These are phyloP conservation scores for Desmodesmus armatus DNA, from an alignment of 139 green algal species.

Conservation along the genomic window DNA sequence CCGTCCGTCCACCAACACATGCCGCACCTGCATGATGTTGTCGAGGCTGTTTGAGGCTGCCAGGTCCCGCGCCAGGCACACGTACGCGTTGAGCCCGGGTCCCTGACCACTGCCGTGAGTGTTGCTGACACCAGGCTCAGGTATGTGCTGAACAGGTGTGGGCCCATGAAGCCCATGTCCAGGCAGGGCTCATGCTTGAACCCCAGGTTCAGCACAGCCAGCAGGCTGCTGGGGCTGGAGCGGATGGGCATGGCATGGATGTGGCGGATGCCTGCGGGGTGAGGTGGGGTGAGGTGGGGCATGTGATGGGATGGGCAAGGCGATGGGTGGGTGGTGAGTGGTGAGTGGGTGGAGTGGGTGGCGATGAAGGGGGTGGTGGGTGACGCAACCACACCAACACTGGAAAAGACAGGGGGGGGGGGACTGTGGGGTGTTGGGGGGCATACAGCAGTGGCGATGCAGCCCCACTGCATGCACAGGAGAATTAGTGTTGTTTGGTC, in stretches of 20 bases:
- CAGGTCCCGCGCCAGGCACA: conserved; percentile 46
- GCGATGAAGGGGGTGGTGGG: too few species aligned
- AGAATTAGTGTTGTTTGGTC: too few species aligned
- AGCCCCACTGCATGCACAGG: too few species aligned
- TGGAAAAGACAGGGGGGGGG: too few species aligned
- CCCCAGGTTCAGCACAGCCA: conserved; percentile 62
- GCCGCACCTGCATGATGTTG: conserved; percentile 23
- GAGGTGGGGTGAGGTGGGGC: too few species aligned
- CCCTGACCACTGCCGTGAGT: conserved; percentile 59
- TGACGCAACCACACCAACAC: too few species aligned
- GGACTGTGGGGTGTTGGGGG: too few species aligned
- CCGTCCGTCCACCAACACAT: too few species aligned
- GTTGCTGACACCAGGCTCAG: conserved; percentile 61
- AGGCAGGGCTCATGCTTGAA: conserved; percentile 42
- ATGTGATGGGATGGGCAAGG: too few species aligned
- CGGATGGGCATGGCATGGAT: conserved; percentile 59
- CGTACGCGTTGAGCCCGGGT: conserved; percentile 63
- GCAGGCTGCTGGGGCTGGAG: conserved; percentile 38
- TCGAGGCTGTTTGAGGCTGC: conserved; percentile 25
- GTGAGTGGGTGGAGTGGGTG: too few species aligned
- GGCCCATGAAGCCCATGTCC: conserved; percentile 19
- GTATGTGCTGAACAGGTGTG: conserved; percentile 63
- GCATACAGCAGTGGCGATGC: too few species aligned
- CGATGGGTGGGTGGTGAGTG: too few species aligned
- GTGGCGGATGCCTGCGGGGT: conserved; percentile 44